Percentiles rank a stretch among this genome's conserved stretches.
These are phyloP conservation scores for Spathaspora arborariae DNA, from an alignment of 805 yeast species.

Conservation along the genomic window DNA sequence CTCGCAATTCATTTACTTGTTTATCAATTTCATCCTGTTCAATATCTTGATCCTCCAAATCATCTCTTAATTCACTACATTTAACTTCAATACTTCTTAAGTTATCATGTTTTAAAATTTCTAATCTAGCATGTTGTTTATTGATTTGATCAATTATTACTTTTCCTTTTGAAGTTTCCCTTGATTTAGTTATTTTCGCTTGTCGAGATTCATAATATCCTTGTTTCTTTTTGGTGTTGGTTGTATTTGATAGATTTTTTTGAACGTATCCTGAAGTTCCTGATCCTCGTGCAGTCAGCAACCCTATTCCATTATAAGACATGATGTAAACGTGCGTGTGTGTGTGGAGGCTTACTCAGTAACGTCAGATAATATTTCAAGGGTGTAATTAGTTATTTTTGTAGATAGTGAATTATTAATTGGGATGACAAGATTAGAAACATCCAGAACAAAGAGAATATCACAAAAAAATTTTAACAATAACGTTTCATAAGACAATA, in stretches of 20 bases:
- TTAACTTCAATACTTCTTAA: slow-evolving; percentile 40
- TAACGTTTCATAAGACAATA: background rate
- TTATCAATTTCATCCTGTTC: slow-evolving; percentile 28
- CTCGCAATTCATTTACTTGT: slow-evolving; percentile 18
- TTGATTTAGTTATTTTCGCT: slow-evolving; percentile 11
- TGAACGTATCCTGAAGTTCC: slow-evolving; percentile 64
- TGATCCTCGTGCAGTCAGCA: slow-evolving; percentile 55
- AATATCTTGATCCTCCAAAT: slow-evolving; percentile 45
- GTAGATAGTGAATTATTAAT: background rate
- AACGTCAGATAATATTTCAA: background rate
- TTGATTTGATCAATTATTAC: slow-evolving; percentile 10
- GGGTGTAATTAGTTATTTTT: too few relatives aligned
- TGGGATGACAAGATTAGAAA: background rate
- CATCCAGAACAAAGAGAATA: background rate
- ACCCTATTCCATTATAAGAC: slow-evolving; percentile 59
- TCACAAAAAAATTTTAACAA: background rate
- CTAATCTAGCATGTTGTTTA: slow-evolving; percentile 16
- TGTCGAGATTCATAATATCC: slow-evolving; percentile 39
- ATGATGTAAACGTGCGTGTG: too few relatives aligned
- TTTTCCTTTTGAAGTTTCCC: slow-evolving; percentile 16
- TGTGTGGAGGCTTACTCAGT: background rate
- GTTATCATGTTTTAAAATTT: slow-evolving; percentile 29
- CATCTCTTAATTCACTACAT: slow-evolving; percentile 49
- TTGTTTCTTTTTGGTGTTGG: slow-evolving; percentile 5
- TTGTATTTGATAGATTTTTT: slow-evolving; percentile 33